Evolutionary conservation across 768 basidiomycete genomes (phyloP), one percentile per base, ranked within the genome.

Genomic region (Boletus sensibilis): DNA sequence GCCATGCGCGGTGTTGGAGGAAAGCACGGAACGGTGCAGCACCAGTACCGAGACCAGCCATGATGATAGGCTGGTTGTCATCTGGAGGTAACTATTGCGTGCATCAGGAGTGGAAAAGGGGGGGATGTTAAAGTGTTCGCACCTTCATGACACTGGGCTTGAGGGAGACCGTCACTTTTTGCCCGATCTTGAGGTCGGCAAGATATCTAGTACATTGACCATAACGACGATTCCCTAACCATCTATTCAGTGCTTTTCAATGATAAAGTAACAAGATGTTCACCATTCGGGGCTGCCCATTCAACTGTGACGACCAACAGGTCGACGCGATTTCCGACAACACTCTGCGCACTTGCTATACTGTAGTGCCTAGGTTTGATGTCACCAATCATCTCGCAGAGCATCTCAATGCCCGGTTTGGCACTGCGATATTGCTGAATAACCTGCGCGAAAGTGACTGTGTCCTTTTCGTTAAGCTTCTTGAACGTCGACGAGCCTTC

Each of bases 131-230:
- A 13, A 40, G 18, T 11, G 14, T 23, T 71, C 79, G 23, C 55
- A 92, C 91, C 82, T 98, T 98, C 97, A 99, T 98, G 29, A 99
- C 97, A 68, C 94, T 97, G 25, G 97, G 97, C 73, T 97, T 97
- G 75, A 98, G 89, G 7, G 95, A 98, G 10, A 97, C 96, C 0
- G 94, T 98, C 21, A 98, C 94, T 73, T 96, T 88, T 70, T 92
- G 90, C 20, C 96, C 97, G 37, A 88, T 71, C 66, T 83, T 82
- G 42, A 99, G 81, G 39, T 81, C 85, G 4, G 89, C 87, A 38
- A 98, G 87, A 73, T 98, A 99, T 57, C 94, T 83, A 5, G 97
- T 98, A 69, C 96, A 98, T 75, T 99, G 97, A 25, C 97, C 97
- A 70, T 84, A 96, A 58, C 90, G 83, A 20, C 76, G 79, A 20